These are phyloP conservation scores for Neonectria sp. DNA, from an alignment of 2,329 filamentous ascomycete species.

Conservation along the genomic window DNA sequence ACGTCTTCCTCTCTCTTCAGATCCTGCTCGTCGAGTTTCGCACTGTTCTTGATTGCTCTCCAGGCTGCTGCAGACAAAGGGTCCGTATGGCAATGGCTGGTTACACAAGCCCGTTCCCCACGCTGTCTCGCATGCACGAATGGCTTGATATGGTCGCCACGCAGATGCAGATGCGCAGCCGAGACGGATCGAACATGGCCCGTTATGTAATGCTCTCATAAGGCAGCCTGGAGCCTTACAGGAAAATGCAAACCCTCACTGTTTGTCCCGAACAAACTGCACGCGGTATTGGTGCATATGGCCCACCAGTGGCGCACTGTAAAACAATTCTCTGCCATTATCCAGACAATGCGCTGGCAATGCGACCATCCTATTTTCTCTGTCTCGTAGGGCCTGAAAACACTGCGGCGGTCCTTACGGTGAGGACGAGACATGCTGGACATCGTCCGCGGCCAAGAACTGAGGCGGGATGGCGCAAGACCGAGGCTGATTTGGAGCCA, in stretches of 20 bases:
- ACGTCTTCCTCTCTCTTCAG: background rate
- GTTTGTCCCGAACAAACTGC: background rate
- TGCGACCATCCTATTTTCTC: slow-evolving; percentile 10
- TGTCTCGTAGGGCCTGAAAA: slow-evolving; percentile 29
- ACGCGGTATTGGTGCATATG: background rate
- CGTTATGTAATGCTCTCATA: slow-evolving; percentile 21
- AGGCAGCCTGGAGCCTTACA: background rate
- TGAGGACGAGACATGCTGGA: slow-evolving; percentile 38
- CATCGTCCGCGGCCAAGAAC: background rate
- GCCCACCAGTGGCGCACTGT: background rate
- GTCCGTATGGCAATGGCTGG: slow-evolving; percentile 25
- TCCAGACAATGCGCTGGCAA: slow-evolving; percentile 17
- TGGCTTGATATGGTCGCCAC: slow-evolving; percentile 32
- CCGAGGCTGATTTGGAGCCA: slow-evolving; percentile 33
- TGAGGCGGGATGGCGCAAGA: slow-evolving; percentile 21
- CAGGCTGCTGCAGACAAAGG: background rate
- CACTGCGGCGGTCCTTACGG: slow-evolving; percentile 37
- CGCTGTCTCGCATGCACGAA: slow-evolving; percentile 28
- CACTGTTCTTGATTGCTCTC: slow-evolving; percentile 13
- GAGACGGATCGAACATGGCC: background rate
- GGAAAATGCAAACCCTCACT: background rate
- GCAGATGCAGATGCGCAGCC: slow-evolving; percentile 23
- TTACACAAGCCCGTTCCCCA: slow-evolving; percentile 32
- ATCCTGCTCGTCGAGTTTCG: background rate
- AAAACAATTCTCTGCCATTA: slow-evolving; percentile 8